These are phyloP conservation scores for Blumeria graminis DNA, from an alignment of 2,329 filamentous ascomycete genomes.

Conservation along the genomic window DNA sequence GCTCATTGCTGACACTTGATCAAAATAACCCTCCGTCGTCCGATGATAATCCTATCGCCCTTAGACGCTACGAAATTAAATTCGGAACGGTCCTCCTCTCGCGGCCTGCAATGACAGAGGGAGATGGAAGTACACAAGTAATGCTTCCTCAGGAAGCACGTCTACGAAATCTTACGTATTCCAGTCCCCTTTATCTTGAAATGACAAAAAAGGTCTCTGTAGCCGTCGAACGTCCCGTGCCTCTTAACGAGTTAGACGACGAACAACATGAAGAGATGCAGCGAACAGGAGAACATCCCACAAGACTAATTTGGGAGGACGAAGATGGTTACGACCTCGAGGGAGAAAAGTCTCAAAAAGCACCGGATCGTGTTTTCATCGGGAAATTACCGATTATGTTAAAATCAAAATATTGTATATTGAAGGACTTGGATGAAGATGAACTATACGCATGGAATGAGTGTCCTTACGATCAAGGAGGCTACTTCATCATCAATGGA, in stretches of 20 bases:
- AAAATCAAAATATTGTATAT: constrained; percentile 83
- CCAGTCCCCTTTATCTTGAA: constrained; percentile 70
- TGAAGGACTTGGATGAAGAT: constrained; percentile 63
- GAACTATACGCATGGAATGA: constrained; percentile 81
- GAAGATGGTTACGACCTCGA: constrained; percentile 18
- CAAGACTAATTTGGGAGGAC: constrained; percentile 34
- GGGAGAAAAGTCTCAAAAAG: constrained; percentile 24
- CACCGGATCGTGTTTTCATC: constrained; percentile 46
- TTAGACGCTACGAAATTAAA: constrained; percentile 84
- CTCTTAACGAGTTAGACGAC: constrained; percentile 42
- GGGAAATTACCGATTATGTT: constrained; percentile 96
- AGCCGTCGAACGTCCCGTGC: constrained; percentile 50
- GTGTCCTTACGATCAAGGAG: constrained; percentile 93
- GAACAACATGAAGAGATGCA: constrained; percentile 31
- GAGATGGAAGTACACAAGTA: constrained; percentile 65
- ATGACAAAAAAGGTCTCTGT: constrained; percentile 69
- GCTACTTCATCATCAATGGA: constrained; percentile 98
- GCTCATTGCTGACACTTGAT: constrained; percentile 76
- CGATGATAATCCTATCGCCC: constrained; percentile 56
- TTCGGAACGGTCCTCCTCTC: constrained; percentile 80
- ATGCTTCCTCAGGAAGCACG: constrained; percentile 88
- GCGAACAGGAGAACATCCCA: constrained; percentile 31
- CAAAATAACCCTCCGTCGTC: constrained; percentile 61
- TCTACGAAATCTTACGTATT: constrained; percentile 85
- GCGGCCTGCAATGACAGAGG: constrained; percentile 75